Base-by-base conservation (phyloP, 2,329 filamentous ascomycete genomes). In the Beauveria sp. region DNA sequence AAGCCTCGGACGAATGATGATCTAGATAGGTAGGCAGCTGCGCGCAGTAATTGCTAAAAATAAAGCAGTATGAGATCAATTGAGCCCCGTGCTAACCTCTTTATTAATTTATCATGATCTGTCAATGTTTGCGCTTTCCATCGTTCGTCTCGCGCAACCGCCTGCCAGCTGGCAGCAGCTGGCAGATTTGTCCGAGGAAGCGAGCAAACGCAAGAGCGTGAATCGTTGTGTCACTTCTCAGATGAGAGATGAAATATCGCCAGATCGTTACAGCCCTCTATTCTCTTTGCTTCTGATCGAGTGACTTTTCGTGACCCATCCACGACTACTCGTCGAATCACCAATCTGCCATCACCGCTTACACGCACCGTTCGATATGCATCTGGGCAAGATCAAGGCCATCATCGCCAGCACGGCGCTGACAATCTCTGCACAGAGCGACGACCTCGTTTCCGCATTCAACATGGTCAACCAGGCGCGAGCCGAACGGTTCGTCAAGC, bases 391-490 rank as follows among this genome's bases (percentile, higher is more conserved):
- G 47, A 16, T 61, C 18, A 47, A 38, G 16, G 63, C 34, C n/a
- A 20, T 68, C 26, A 28, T 70, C 24, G 43, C 63, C 38, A 47
- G 59, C 14, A 14, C 50, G 28, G 53, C 40, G 56, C 12, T 43
- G 46, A n/a, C 34, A 38, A 20, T 43, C 24, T 50, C n/a, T 57
- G 65, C 62, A 22, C 64, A 65, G 59, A 65, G 63, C 18, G 64
- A 70, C 20, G 69, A 74, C 38, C 63, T 67, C 38, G 62, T 49
- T 47, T 46, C 64, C 16, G 70, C 71, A 34, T 61, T 74, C 53
- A 62, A 61, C 42, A 67, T 69, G 45, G 63, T 75, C 64, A 75
- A 75, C 50, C 66, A 70, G 59, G 72, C 69, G 50, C 71, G 72
- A 7, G 63, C 66, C 42, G 65, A 65, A 5, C 63, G 70, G n/a